Evolutionary conservation across 495 filamentous ascomycete species (phyloP).

Genomic region (Pseudotulostoma volvatum): DNA sequence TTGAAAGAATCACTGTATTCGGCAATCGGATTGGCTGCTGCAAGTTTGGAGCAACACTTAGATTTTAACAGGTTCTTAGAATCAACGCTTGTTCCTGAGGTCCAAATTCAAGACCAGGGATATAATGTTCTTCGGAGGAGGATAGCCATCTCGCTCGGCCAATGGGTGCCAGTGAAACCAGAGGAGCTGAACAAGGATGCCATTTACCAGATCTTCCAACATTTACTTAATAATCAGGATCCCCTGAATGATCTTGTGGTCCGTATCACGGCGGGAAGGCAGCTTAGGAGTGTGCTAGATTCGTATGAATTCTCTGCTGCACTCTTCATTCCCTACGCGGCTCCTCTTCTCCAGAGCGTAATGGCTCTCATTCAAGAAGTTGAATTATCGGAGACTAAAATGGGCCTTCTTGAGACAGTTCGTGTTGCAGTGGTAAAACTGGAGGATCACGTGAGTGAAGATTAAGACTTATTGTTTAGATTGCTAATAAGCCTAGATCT

Average conservation of each 20-base stretch:
- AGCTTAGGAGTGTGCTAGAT: constrained; percentile 62
- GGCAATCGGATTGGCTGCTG: constrained; percentile 71
- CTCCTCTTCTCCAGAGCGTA: constrained; percentile 47
- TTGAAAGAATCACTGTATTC: constrained; percentile 89
- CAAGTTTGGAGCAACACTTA: constrained; percentile 49
- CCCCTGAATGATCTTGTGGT: constrained; percentile 79
- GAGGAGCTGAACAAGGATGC: constrained; percentile 44
- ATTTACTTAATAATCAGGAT: constrained; percentile 66
- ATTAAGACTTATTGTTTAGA: neutral
- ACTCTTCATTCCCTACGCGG: constrained; percentile 56
- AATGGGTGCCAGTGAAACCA: constrained; percentile 71
- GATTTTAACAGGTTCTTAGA: constrained; percentile 72
- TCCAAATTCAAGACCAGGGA: constrained; percentile 55
- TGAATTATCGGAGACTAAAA: constrained; percentile 70
- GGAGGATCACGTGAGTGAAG: constrained; percentile 45
- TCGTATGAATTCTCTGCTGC: constrained; percentile 64
- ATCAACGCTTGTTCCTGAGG: constrained; percentile 58
- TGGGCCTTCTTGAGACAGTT: constrained; percentile 73
- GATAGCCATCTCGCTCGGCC: constrained; percentile 71
- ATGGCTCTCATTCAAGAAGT: constrained; percentile 65
- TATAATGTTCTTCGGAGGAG: constrained; percentile 79
- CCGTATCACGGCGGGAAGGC: constrained; percentile 73
- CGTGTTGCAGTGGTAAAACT: constrained; percentile 62
- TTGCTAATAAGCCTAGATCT: constrained; percentile 24
- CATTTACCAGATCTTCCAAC: constrained; percentile 80